phyloP scores from a whole-genome alignment of 257 asterid genomes.

The Forsythia viridissima region DNA sequence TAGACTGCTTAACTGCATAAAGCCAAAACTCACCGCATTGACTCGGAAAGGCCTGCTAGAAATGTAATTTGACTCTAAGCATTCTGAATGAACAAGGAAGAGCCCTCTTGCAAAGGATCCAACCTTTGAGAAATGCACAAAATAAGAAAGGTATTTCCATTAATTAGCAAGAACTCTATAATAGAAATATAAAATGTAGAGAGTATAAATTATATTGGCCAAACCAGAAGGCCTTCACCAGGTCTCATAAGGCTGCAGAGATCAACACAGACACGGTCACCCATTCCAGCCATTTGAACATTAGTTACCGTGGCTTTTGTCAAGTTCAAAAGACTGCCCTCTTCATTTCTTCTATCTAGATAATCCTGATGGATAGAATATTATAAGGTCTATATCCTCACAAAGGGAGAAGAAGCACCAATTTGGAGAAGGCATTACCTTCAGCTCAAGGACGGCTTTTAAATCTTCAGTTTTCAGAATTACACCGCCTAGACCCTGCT shows the following conservation, averaged over 20 bases:
- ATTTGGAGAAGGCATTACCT: conserved; percentile 46
- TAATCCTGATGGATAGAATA: conserved; percentile 51
- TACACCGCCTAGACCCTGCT: conserved; percentile 85
- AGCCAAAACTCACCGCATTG: conserved; percentile 68
- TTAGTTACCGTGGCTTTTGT: conserved; percentile 59
- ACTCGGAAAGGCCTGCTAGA: conserved; percentile 96
- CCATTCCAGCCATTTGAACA: conserved; percentile 82
- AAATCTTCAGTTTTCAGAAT: conserved; percentile 75
- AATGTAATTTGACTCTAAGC: conserved; percentile 84
- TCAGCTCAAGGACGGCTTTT: conserved; percentile 61
- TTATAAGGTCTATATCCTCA: conserved; percentile 22
- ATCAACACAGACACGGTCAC: conserved; percentile 92
- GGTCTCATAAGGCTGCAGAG: conserved; percentile 92
- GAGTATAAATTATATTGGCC: conserved; percentile 16
- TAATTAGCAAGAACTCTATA: conserved; percentile 7
- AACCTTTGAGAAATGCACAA: conserved; percentile 43
- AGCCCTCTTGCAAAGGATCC: conserved; percentile 97
- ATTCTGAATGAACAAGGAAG: conserved; percentile 90
- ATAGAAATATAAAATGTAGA: neutral
- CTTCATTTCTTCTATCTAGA: conserved; percentile 62
- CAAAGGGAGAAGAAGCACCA: conserved; percentile 1
- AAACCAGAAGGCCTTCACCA: conserved; percentile 97
- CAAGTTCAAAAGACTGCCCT: conserved; percentile 53
- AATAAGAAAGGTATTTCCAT: conserved; percentile 17
- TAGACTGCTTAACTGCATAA: neutral